phyloP scores from a whole-genome alignment of 352 stramenopile genomes.

The Globisporangium solare region DNA sequence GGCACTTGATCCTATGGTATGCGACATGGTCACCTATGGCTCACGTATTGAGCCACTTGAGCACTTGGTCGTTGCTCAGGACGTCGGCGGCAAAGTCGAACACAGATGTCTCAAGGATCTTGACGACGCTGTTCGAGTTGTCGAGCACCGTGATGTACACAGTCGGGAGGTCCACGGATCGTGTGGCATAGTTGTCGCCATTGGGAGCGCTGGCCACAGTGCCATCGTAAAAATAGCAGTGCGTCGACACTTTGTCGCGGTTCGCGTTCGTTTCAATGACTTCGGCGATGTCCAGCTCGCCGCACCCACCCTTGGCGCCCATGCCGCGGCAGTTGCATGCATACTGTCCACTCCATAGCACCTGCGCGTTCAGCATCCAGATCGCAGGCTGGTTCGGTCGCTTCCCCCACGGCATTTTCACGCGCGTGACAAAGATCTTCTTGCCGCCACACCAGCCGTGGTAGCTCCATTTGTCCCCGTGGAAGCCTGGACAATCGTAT shows the following conservation, averaged over 20 bases:
- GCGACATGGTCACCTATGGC: no score
- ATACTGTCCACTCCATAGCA: slow-evolving; percentile 12
- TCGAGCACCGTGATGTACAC: slow-evolving; percentile 37
- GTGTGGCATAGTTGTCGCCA: slow-evolving; percentile 30
- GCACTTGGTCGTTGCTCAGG: no score
- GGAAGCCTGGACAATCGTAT: slow-evolving; percentile 3
- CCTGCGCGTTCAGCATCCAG: slow-evolving; percentile 15
- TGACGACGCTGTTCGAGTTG: slow-evolving; percentile 21
- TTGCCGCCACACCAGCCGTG: slow-evolving; percentile 18
- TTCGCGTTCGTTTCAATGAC: slow-evolving; percentile 21
- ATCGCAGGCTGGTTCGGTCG: slow-evolving; percentile 18
- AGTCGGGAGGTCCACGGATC: slow-evolving; percentile 18
- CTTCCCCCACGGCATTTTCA: slow-evolving; percentile 16
- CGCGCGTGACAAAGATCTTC: slow-evolving; percentile 28
- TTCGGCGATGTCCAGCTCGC: slow-evolving; percentile 21
- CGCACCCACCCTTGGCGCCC: slow-evolving; percentile 14
- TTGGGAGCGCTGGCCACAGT: slow-evolving; percentile 10
- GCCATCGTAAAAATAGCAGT: slow-evolving; percentile 24
- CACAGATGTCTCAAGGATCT: slow-evolving; percentile 20
- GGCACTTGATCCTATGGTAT: no score
- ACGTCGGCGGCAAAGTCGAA: no score
- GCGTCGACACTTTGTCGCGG: slow-evolving; percentile 14
- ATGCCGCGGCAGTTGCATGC: slow-evolving; percentile 21
- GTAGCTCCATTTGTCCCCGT: slow-evolving; percentile 7
- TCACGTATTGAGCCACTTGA: no score